Evolutionary conservation across 805 yeast species (phyloP), one percentile per base, ranked within the genome.

Genomic region (Jamesozyma spencerorum): DNA sequence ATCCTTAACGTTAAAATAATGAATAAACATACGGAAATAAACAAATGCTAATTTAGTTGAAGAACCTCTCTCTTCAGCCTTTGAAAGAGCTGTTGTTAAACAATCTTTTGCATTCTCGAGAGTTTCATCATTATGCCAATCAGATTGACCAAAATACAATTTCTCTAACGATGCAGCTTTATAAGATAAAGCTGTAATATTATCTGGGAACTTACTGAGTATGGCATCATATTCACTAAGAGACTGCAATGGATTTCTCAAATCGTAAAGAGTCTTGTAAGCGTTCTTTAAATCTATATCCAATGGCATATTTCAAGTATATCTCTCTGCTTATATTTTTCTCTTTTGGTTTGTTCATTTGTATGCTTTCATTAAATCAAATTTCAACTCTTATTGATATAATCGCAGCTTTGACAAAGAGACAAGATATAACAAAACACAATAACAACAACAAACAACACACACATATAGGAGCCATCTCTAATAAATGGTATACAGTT

Each of bases 101-200:
- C 45, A 37, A 12, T 46, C 52, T 15, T 41, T 33, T 0, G 76
- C 66, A 49, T 71, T 73, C 2, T 61, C 58, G 37, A 71, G 58
- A 2, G 84, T 51, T 27, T 46, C 48, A 4, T 49, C 77, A 18
- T 55, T 57, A 34, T 72, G 75, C 58, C 66, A 69, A 41, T 71
- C 64, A 41, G 66, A 60, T 14, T 36, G 39, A 4, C 59, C 58
- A 42, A 48, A 60, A 38, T 59, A 59, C 35, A 68, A 49, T 48
- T 75, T 71, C 45, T 71, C 71, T 47, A 71, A 62, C 4, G 72
- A 68, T 14, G 69, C 71, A 11, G 81, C 64, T 43, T 78, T 57
- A 46, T 77, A 68, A 2, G 73, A 42, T 15, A 66, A 62, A 0
- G 81, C 74, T 32, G 57, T 62, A 36, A 72, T 66, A 14, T 79